A percentile compares a stretch with the other conserved stretches of the same genome.
Evolutionary conservation across 208 protist genomes (phyloP).

Genomic region (Histomonas meleagridis): DNA sequence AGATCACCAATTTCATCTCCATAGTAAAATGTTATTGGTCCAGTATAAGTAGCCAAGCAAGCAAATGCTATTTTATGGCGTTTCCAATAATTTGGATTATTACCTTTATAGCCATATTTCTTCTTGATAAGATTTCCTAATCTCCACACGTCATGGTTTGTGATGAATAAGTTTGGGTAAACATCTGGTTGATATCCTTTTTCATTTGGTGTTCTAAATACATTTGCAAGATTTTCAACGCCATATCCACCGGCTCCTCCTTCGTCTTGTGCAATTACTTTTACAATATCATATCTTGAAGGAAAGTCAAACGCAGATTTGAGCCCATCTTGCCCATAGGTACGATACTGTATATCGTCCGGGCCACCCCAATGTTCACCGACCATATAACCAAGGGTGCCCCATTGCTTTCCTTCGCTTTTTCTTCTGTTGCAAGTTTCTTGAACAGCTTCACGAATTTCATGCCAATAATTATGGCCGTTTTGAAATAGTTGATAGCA

Average conservation of each 20-base stretch:
- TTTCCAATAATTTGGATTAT: not conserved
- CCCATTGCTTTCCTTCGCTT: not conserved
- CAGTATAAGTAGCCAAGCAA: not conserved
- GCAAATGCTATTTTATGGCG: not conserved
- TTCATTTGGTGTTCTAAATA: not conserved
- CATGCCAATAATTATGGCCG: not conserved
- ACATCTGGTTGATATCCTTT: not conserved
- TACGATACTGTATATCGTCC: not conserved
- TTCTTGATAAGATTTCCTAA: not conserved
- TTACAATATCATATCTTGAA: not conserved
- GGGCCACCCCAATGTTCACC: not conserved
- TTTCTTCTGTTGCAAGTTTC: not conserved
- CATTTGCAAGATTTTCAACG: not conserved
- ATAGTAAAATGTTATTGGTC: not conserved
- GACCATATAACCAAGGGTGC: not conserved
- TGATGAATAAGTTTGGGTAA: not conserved
- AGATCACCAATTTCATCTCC: not conserved
- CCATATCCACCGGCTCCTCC: not conserved
- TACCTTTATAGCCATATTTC: not conserved
- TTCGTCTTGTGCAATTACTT: not conserved
- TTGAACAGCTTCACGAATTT: not conserved
- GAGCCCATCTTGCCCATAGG: not conserved
- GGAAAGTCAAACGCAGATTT: not conserved
- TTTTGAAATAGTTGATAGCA: not conserved
- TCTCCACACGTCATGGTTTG: not conserved